Conservation (phyloP, 345 rosid genomes). For the Ceriops tagal region DNA sequence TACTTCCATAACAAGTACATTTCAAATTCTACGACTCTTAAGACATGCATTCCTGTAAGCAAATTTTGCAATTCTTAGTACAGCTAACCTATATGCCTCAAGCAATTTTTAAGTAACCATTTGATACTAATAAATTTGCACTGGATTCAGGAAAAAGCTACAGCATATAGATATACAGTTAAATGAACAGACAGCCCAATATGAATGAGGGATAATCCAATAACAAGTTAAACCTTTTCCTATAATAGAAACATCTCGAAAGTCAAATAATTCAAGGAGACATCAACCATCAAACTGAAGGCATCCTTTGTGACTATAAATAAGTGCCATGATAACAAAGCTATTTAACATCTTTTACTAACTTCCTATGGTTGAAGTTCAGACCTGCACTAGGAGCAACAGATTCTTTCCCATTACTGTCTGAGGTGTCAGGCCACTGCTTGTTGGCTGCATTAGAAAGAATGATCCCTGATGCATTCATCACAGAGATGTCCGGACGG, state of each 20-base stretch:
- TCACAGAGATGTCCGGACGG: conserved; percentile 51
- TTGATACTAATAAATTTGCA: too few species aligned
- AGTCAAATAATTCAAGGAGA: too few species aligned
- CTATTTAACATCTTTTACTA: background rate
- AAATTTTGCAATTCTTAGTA: background rate
- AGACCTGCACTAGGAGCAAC: conserved; percentile 35
- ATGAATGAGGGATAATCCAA: too few species aligned
- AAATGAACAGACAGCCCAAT: too few species aligned
- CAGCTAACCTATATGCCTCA: background rate
- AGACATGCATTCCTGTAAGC: background rate
- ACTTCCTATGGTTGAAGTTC: conserved; percentile 4
- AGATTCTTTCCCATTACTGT: conserved; percentile 45
- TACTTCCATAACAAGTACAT: conserved; percentile 2
- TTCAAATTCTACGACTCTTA: background rate
- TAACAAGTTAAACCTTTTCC: too few species aligned
- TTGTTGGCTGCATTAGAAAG: conserved; percentile 50
- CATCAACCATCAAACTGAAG: too few species aligned
- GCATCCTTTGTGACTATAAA: background rate
- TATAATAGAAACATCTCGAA: too few species aligned
- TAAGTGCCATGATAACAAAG: background rate
- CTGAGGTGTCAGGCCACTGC: conserved; percentile 52
- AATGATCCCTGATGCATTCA: conserved; percentile 62
- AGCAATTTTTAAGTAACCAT: background rate
- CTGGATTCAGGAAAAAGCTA: too few species aligned
- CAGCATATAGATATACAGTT: too few species aligned